Evolutionary conservation across 345 rosid species (phyloP).

Genomic region (Salix udensis): DNA sequence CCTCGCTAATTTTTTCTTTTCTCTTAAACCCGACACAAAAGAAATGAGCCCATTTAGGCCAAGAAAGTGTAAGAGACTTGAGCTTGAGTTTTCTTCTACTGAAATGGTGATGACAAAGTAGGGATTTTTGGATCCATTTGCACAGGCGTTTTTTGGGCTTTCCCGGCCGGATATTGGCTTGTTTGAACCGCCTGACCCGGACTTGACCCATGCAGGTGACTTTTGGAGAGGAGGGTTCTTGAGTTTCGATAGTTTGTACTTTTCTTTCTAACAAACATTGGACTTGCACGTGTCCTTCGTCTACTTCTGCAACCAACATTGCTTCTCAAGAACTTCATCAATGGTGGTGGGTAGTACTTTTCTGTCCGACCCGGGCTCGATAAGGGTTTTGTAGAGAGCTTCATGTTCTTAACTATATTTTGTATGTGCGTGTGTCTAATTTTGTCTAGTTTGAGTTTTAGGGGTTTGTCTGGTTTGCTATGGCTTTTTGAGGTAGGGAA

Average conservation of each 20-base stretch:
- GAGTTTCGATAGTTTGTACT: conserved; percentile 53
- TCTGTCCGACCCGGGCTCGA: conserved; percentile 92
- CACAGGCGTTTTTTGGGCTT: conserved; percentile 27
- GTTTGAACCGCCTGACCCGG: conserved; percentile 59
- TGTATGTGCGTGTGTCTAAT: background rate
- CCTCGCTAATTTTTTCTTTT: conserved; percentile 25
- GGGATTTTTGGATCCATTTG: conserved; percentile 39
- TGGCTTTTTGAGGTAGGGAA: too few species aligned
- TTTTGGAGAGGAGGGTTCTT: conserved; percentile 86
- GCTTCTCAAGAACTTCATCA: conserved; percentile 72
- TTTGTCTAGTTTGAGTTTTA: too few species aligned
- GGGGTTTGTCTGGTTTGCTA: background rate
- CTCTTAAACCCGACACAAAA: conserved; percentile 18
- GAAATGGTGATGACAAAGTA: conserved; percentile 25
- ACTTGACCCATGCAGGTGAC: conserved; percentile 99
- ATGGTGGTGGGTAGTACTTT: conserved; percentile 72
- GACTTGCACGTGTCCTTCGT: conserved; percentile 74
- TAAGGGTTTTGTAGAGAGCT: conserved; percentile 54
- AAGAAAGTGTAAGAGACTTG: conserved; percentile 30
- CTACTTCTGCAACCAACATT: conserved; percentile 65
- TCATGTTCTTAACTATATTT: conserved; percentile 27
- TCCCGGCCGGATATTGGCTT: conserved; percentile 20
- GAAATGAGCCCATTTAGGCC: conserved; percentile 39
- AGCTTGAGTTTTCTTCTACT: conserved; percentile 13
- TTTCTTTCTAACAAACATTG: conserved; percentile 69